phyloP scores from a whole-genome alignment of 768 basidiomycete species.

The Harrya chromipes region DNA sequence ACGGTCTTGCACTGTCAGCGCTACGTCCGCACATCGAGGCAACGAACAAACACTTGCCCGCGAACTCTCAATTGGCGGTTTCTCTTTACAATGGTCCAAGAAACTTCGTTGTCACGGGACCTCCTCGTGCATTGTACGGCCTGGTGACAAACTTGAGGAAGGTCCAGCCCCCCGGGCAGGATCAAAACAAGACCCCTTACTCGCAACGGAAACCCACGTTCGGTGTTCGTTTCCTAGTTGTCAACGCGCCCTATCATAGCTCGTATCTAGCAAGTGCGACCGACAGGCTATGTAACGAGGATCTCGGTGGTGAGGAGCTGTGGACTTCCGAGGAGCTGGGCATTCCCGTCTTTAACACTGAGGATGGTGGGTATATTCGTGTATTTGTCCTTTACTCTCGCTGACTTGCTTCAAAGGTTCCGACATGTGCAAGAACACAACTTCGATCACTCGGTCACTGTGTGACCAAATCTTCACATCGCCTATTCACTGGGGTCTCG shows the following conservation, averaged over 20 bases:
- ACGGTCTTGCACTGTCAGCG: constrained; percentile 72
- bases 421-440: constrained; percentile 68
- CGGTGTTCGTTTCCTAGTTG: constrained; percentile 89
- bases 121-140: constrained; percentile 88
- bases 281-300: constrained; percentile 71
- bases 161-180: constrained; percentile 84
- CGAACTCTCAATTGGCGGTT: constrained; percentile 74
- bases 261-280: constrained; percentile 72
- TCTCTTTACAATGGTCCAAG: constrained; percentile 93
- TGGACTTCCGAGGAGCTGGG: constrained; percentile 68
- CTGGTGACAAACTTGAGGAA: constrained; percentile 90
- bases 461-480: constrained; percentile 92
- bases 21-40: constrained; percentile 79
- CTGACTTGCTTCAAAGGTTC: constrained; percentile 51
- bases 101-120: constrained; percentile 91
- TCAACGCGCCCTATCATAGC: constrained; percentile 96
- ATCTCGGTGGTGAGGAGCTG: constrained; percentile 73
- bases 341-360: constrained; percentile 90
- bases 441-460: constrained; percentile 80
- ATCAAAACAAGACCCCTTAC: constrained; percentile 92
- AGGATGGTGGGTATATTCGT: constrained; percentile 63
- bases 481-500: constrained; percentile 91
- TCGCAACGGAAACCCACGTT: constrained; percentile 95
- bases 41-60: constrained; percentile 83
- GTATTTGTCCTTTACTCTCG: constrained; percentile 17